Evolutionary conservation across 768 basidiomycete genomes (phyloP), one percentile per base, ranked within the genome.

Genomic region (Pisolithus marmoratus): DNA sequence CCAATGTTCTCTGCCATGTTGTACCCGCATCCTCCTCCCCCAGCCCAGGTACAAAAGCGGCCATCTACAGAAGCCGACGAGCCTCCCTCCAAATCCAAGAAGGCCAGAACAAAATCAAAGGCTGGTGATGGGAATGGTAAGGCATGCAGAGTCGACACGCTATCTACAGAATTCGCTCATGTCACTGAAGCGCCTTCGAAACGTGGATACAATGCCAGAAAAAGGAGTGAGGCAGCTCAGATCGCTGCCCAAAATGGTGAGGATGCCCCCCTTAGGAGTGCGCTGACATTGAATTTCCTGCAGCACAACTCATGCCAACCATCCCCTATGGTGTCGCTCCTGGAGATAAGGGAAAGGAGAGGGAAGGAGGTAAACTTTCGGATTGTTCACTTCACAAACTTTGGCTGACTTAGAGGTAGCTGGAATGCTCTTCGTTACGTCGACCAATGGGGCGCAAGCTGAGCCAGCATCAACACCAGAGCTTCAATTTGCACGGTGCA

Each of bases 401-500:
- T 31, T 8, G 46, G 38, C 41, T 58, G 45, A 41, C 48, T 31
- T 41, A 43, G 46, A 48, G 47, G 43, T 43, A 65, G 56, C 50
- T 47, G 61, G 54, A 42, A 58, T 70, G 68, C 61, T 61, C 46
- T 62, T 73, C 37, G 63, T 70, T 11, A 52, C 61, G 5, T 54
- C 61, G 50, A 70, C 72, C 34, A 68, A 65, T 22, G 60, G 64
- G 8, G 55, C 48, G 12, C 53, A 63, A 59, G 61, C 60, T 31
- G 72, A 67, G 22, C 47, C 60, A 27, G 63, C 67, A 22, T 63
- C 81, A 37, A 72, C 80, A 40, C 81, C 84, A 4, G 89, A 91
- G 61, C 71, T 85, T 23, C 89, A 91, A 53, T 83, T 81, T 54
- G 84, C 87, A 2, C 79, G 89, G 5, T 91, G 89, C 71, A 91